Percentiles rank a stretch among this genome's conserved stretches.
Evolutionary conservation across 805 yeast genomes (phyloP).

Genomic region (Ogataea degrootiae): DNA sequence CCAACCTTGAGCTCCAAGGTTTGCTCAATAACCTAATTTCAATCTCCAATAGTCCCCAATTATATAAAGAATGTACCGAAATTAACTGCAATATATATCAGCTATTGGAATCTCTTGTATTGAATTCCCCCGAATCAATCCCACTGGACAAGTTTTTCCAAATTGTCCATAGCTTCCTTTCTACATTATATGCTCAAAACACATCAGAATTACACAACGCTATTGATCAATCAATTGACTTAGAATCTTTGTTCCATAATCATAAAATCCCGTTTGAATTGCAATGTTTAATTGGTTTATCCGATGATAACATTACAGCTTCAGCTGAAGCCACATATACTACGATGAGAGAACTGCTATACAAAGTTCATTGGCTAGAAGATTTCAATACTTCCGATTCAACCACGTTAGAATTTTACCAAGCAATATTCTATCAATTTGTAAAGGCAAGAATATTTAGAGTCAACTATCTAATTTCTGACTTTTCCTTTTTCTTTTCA

Average conservation of each 20-base stretch:
- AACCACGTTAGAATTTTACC: neutral
- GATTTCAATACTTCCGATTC: too few relatives aligned
- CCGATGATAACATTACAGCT: neutral
- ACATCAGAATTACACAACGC: neutral
- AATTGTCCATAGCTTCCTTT: neutral
- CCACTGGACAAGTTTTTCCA: neutral
- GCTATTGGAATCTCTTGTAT: constrained; percentile 1
- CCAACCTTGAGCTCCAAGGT: neutral
- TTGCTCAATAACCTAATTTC: neutral
- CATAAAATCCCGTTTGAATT: neutral
- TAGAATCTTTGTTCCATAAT: neutral
- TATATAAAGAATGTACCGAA: neutral
- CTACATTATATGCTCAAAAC: neutral
- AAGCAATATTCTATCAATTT: constrained; percentile 11
- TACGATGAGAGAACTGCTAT: neutral
- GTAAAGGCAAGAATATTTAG: constrained; percentile 18
- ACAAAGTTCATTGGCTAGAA: neutral
- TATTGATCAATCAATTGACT: neutral
- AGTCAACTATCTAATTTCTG: constrained; percentile 13
- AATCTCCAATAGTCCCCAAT: neutral
- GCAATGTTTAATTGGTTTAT: neutral
- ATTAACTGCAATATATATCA: neutral
- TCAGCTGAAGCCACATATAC: neutral
- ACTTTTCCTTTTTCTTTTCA: constrained; percentile 3
- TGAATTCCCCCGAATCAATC: constrained; percentile 5